A percentile compares a stretch with the other conserved stretches of the same genome.
Evolutionary conservation across 805 yeast species (phyloP).

Genomic region (Crinitomyces ghanaensis): DNA sequence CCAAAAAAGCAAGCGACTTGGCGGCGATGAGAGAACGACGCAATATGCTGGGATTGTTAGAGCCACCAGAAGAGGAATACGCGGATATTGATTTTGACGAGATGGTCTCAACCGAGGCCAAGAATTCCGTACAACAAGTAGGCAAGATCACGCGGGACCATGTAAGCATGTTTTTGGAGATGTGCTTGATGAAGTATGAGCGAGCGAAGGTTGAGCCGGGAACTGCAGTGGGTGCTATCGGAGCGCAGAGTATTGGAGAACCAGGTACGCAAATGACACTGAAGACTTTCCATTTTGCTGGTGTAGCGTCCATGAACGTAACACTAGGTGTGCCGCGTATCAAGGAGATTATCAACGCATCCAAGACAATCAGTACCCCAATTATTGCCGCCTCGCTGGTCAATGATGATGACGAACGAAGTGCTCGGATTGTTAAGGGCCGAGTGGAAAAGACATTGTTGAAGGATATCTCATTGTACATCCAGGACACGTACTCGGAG

Average conservation of each 20-base stretch:
- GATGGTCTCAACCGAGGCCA: conserved; percentile 15
- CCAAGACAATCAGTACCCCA: conserved; percentile 90
- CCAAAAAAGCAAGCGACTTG: conserved; percentile 43
- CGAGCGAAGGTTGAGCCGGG: conserved; percentile 96
- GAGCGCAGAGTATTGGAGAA: conserved; percentile 98
- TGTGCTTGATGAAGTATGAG: conserved; percentile 71
- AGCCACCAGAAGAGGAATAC: conserved; percentile 31
- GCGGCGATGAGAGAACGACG: conserved; percentile 45
- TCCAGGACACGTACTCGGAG: conserved; percentile 88
- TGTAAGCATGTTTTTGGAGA: conserved; percentile 54
- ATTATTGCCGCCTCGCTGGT: conserved; percentile 90
- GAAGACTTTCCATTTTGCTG: conserved; percentile 97
- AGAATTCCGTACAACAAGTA: conserved; percentile 26
- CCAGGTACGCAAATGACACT: conserved; percentile 99
- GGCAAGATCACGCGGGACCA: conserved; percentile 48
- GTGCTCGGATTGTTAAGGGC: conserved; percentile 97
- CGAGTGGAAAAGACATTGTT: conserved; percentile 86
- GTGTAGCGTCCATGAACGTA: conserved; percentile 98
- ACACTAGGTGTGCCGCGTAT: conserved; percentile 99
- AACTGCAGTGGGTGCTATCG: conserved; percentile 98
- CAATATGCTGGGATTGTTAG: conserved; percentile 37
- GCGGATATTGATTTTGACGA: conserved; percentile 25
- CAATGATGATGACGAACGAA: conserved; percentile 88
- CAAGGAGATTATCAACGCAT: conserved; percentile 95
- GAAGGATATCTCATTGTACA: conserved; percentile 75